A percentile compares a stretch with the other conserved stretches of the same genome.
Evolutionary conservation across 2,329 filamentous ascomycete species (phyloP).

Genomic region (Trichoderma brevicompactum): DNA sequence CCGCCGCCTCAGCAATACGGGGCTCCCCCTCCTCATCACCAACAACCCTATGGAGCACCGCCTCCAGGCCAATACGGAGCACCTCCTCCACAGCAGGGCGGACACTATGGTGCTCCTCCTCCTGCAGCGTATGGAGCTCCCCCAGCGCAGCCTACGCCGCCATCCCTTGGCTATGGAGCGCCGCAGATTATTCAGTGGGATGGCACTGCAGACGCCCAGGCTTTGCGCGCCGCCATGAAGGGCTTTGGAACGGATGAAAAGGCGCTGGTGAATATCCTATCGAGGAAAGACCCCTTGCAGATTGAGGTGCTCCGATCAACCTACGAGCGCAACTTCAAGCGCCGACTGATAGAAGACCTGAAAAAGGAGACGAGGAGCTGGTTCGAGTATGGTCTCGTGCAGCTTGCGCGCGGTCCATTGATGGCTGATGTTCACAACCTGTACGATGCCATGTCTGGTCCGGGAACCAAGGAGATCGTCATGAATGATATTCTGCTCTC

Average conservation of each 20-base stretch:
- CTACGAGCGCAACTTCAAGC: constrained; percentile 67
- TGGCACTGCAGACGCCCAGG: constrained; percentile 69
- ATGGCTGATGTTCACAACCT: constrained; percentile 74
- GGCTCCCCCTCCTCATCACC: constrained; percentile 39
- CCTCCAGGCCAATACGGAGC: constrained; percentile 38
- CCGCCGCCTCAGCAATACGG: constrained; percentile 38
- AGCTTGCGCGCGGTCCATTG: constrained; percentile 78
- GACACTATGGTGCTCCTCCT: constrained; percentile 49
- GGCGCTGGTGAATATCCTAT: constrained; percentile 69
- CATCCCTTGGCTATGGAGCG: constrained; percentile 75
- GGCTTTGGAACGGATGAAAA: constrained; percentile 90
- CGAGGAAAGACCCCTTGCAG: constrained; percentile 77
- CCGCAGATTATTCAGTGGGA: constrained; percentile 73
- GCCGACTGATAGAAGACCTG: constrained; percentile 75
- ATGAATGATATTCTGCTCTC: constrained; percentile 85
- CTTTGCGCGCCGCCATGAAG: constrained; percentile 83
- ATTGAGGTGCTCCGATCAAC: constrained; percentile 68
- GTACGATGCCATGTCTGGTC: constrained; percentile 72
- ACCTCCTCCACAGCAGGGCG: constrained; percentile 37
- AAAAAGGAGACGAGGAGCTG: constrained; percentile 76
- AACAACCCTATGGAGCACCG: constrained; percentile 31
- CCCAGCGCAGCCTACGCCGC: constrained; percentile 59
- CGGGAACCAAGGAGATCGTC: constrained; percentile 83
- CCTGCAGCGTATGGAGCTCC: constrained; percentile 42
- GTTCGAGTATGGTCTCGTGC: constrained; percentile 74